phyloP scores from a whole-genome alignment of 2,329 filamentous ascomycete genomes.

The Endoconidiophora polonica region DNA sequence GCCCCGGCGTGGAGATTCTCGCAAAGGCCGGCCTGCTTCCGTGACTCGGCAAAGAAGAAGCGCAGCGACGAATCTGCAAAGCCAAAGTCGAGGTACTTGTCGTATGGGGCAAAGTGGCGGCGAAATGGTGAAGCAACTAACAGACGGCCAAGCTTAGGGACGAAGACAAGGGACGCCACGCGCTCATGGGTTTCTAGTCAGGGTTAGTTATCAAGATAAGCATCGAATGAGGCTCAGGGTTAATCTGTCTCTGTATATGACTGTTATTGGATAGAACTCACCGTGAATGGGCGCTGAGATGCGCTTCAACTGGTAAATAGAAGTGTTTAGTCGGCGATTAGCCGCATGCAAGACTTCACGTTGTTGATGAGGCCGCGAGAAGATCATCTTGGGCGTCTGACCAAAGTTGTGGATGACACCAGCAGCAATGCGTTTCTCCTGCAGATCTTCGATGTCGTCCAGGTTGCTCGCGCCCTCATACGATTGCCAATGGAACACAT shows the following conservation, averaged over 20 bases:
- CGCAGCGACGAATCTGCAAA: conserved; percentile 85
- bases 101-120: conserved; percentile 77
- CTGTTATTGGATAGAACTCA: not conserved
- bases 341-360: conserved; percentile 52
- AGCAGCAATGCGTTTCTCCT: conserved; percentile 75
- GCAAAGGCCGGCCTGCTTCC: conserved; percentile 71
- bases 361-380: conserved; percentile 62
- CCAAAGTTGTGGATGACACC: conserved; percentile 98
- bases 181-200: conserved; percentile 55
- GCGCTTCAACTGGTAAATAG: conserved; percentile 58
- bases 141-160: conserved; percentile 63
- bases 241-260: too few species aligned
- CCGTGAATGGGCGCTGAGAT: conserved; percentile 52
- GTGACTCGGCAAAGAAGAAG: conserved; percentile 72
- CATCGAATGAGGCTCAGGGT: too few species aligned
- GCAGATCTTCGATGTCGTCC: conserved; percentile 74
- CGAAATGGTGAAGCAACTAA: conserved; percentile 72
- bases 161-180: conserved; percentile 63
- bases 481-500: conserved; percentile 91
- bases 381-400: conserved; percentile 91
- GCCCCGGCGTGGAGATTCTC: conserved; percentile 90
- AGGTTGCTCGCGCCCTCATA: conserved; percentile 89
- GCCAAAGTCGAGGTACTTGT: conserved; percentile 91
- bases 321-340: conserved; percentile 51
- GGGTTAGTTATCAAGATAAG: not conserved